These are phyloP conservation scores for Cladobotryum protrusum DNA, from an alignment of 2,329 filamentous ascomycete genomes.

Conservation along the genomic window DNA sequence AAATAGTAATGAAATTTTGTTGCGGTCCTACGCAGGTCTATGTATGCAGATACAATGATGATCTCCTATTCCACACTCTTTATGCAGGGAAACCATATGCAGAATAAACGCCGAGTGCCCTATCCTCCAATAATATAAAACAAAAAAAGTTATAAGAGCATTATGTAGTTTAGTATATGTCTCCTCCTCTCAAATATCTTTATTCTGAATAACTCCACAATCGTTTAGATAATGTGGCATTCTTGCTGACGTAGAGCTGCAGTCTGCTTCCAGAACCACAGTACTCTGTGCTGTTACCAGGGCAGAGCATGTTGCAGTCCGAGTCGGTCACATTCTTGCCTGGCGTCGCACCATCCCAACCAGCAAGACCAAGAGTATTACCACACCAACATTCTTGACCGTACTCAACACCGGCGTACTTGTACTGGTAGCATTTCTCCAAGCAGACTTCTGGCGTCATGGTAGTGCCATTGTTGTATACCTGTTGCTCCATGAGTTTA, in stretches of 20 bases:
- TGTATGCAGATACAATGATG: too few species aligned
- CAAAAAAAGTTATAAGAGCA: too few species aligned
- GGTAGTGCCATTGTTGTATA: slow-evolving; percentile 23
- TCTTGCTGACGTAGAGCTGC: slow-evolving; percentile 24
- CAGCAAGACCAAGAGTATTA: slow-evolving; percentile 23
- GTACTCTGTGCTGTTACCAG: slow-evolving; percentile 25
- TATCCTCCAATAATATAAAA: too few species aligned
- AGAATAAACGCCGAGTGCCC: too few species aligned
- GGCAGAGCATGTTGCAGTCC: slow-evolving; percentile 29
- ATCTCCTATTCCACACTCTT: too few species aligned
- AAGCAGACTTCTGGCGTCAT: slow-evolving; percentile 31
- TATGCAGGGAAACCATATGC: too few species aligned
- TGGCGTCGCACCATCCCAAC: slow-evolving; percentile 15
- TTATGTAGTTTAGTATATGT: not conserved
- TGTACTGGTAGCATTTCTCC: slow-evolving; percentile 27
- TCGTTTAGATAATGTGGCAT: not conserved
- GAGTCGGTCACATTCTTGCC: slow-evolving; percentile 25
- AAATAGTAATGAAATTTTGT: too few species aligned
- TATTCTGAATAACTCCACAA: not conserved
- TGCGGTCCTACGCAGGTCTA: too few species aligned
- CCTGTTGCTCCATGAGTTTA: slow-evolving; percentile 24
- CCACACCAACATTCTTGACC: slow-evolving; percentile 34
- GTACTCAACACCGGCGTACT: slow-evolving; percentile 33
- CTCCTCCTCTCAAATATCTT: not conserved
- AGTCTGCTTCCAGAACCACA: slow-evolving; percentile 27